These are phyloP conservation scores for Zygosaccharomyces pseudorouxii DNA, from an alignment of 805 yeast species.

Conservation along the genomic window DNA sequence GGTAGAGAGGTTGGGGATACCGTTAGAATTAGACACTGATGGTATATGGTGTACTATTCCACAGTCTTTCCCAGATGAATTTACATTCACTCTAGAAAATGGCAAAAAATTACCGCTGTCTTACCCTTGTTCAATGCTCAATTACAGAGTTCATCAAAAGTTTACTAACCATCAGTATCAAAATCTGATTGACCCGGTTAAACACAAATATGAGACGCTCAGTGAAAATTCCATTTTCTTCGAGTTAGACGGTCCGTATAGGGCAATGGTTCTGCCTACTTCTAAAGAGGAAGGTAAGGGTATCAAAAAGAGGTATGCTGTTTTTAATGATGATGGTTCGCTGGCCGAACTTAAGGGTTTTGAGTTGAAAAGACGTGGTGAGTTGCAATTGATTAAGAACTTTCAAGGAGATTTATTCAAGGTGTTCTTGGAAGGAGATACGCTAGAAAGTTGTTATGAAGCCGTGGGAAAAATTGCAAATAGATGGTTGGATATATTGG, in stretches of 20 bases:
- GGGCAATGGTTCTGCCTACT: slow-evolving; percentile 95
- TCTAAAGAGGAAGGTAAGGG: slow-evolving; percentile 98
- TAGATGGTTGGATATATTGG: slow-evolving; percentile 92
- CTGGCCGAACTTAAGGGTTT: slow-evolving; percentile 95
- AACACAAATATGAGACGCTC: slow-evolving; percentile 63
- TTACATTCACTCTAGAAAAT: slow-evolving; percentile 59
- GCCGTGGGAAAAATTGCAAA: slow-evolving; percentile 92
- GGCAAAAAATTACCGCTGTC: slow-evolving; percentile 77
- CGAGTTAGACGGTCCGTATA: slow-evolving; percentile 98
- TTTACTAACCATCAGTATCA: slow-evolving; percentile 96
- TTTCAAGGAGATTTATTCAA: slow-evolving; percentile 94
- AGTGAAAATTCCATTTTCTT: slow-evolving; percentile 94
- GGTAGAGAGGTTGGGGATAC: slow-evolving; percentile 91
- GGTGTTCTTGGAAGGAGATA: slow-evolving; percentile 78
- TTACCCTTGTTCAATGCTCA: slow-evolving; percentile 95
- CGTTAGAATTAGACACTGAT: slow-evolving; percentile 94
- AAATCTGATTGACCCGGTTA: slow-evolving; percentile 66
- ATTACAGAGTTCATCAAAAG: slow-evolving; percentile 82
- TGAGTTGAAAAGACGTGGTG: slow-evolving; percentile 95
- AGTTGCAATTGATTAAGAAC: slow-evolving; percentile 83
- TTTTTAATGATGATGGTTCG: slow-evolving; percentile 89
- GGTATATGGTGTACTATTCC: slow-evolving; percentile 99
- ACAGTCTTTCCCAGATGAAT: slow-evolving; percentile 87
- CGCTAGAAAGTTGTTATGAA: slow-evolving; percentile 73
- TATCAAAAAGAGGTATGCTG: slow-evolving; percentile 93